phyloP scores from a whole-genome alignment of 306 rosid species.

The Inga laurina region DNA sequence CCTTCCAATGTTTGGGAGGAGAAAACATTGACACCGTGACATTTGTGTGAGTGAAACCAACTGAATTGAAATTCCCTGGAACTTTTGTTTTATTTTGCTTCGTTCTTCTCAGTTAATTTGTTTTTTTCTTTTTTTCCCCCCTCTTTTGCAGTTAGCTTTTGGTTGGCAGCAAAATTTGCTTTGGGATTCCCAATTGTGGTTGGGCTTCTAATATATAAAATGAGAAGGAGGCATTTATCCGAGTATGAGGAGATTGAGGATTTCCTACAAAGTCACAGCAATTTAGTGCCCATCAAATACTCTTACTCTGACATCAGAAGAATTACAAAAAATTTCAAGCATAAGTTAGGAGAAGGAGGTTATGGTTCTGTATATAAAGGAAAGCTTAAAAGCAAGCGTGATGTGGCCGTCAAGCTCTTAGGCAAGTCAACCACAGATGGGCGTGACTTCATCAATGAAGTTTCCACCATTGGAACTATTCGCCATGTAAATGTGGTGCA shows the following conservation, averaged over 20 bases:
- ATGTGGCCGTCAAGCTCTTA: neutral
- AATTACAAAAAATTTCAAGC: slow-evolving; percentile 22
- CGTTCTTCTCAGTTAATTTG: neutral
- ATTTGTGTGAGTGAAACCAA: neutral
- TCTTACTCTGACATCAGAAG: slow-evolving; percentile 21
- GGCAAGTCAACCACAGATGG: neutral
- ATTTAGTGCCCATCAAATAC: slow-evolving; percentile 23
- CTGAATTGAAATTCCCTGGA: neutral
- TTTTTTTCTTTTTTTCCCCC: neutral
- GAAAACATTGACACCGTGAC: neutral
- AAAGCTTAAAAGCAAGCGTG: neutral
- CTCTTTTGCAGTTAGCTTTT: neutral
- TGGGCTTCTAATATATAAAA: slow-evolving; percentile 4
- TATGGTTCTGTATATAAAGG: neutral
- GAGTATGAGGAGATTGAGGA: slow-evolving; percentile 4
- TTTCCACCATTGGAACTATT: neutral
- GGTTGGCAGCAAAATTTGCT: neutral
- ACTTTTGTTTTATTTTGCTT: neutral
- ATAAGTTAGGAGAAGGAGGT: neutral
- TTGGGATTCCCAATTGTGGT: slow-evolving; percentile 7
- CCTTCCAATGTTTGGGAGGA: neutral
- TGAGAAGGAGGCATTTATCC: slow-evolving; percentile 8
- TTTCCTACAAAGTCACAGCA: slow-evolving; percentile 18
- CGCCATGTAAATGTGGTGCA: slow-evolving; percentile 4
- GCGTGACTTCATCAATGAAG: neutral